A percentile compares a stretch with the other conserved stretches of the same genome.
phyloP scores from a whole-genome alignment of 352 stramenopile species.

The Chrysophaeum taylorii region DNA sequence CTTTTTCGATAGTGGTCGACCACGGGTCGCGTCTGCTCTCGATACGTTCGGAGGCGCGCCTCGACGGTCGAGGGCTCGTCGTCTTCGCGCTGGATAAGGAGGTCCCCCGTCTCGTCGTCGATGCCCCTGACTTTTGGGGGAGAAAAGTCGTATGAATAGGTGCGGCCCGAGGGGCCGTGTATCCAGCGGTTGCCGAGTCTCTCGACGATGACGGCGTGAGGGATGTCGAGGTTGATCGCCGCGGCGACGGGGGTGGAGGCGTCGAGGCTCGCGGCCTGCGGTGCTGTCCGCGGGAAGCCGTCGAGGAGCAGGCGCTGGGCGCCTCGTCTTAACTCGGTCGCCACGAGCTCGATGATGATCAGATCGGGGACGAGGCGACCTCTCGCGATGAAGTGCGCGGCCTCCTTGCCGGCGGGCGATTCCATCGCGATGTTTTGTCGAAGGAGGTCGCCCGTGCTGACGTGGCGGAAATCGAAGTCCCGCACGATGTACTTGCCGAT shows the following conservation, averaged over 20 bases:
- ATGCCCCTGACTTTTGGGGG: slow-evolving; percentile 54
- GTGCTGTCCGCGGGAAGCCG: slow-evolving; percentile 78
- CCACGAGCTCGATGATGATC: slow-evolving; percentile 82
- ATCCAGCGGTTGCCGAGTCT: slow-evolving; percentile 78
- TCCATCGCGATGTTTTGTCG: slow-evolving; percentile 50
- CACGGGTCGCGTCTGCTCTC: slow-evolving; percentile 49
- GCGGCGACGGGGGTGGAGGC: slow-evolving; percentile 69
- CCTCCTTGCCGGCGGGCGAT: slow-evolving; percentile 54
- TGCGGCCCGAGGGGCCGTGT: slow-evolving; percentile 52
- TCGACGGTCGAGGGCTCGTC: slow-evolving; percentile 59
- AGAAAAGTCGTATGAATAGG: slow-evolving; percentile 68
- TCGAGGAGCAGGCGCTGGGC: slow-evolving; percentile 71
- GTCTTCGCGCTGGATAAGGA: slow-evolving; percentile 59
- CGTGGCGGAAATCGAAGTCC: slow-evolving; percentile 66
- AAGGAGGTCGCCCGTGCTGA: slow-evolving; percentile 69
- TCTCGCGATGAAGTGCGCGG: slow-evolving; percentile 78
- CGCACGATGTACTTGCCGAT: slow-evolving; percentile 38
- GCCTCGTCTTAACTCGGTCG: slow-evolving; percentile 53
- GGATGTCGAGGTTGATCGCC: slow-evolving; percentile 84
- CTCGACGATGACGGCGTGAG: slow-evolving; percentile 80
- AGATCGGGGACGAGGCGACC: slow-evolving; percentile 81
- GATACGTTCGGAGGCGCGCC: slow-evolving; percentile 56
- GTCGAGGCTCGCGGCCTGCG: slow-evolving; percentile 62
- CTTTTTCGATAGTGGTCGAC: slow-evolving; percentile 57
- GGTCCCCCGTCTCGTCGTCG: slow-evolving; percentile 63